These are phyloP conservation scores for Entomortierella parvispora DNA, from an alignment of 192 early-diverging fungal species.

Conservation along the genomic window DNA sequence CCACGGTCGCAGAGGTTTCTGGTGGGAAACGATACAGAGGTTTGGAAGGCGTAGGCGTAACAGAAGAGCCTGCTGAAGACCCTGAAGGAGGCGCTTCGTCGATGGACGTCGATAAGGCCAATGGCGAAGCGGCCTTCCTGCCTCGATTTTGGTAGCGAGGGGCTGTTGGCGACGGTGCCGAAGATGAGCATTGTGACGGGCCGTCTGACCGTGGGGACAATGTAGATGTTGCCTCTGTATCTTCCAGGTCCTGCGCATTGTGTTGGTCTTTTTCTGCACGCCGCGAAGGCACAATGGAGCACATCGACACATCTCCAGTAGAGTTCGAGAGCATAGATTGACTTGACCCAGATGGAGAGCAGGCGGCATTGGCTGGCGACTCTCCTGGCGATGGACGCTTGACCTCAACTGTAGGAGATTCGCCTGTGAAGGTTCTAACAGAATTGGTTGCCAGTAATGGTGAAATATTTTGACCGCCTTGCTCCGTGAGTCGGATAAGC, in stretches of 20 bases:
- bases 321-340: no score
- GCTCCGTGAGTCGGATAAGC: conserved; percentile 34
- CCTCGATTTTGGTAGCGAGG: not conserved
- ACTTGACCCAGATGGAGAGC: not conserved
- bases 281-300: no score
- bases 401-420: conserved; percentile 16
- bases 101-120: not conserved
- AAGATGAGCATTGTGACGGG: conserved; percentile 6
- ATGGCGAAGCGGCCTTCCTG: conserved; percentile 7
- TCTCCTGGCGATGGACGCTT: conserved; percentile 1
- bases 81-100: not conserved
- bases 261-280: no score
- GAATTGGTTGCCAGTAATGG: conserved; percentile 12
- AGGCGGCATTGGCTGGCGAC: not conserved
- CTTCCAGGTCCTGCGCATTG: no score
- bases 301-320: no score
- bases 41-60: no score
- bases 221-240: no score
- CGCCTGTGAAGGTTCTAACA: conserved; percentile 23
- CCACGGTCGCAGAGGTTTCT: no score
- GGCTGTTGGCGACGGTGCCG: conserved; percentile 1
- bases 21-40: no score
- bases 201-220: not conserved
- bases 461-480: conserved; percentile 39
- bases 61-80: not conserved